A percentile compares a stretch with the other conserved stretches of the same genome.
These are phyloP conservation scores for Melaleuca quinquenervia DNA, from an alignment of 345 rosid species.

Conservation along the genomic window DNA sequence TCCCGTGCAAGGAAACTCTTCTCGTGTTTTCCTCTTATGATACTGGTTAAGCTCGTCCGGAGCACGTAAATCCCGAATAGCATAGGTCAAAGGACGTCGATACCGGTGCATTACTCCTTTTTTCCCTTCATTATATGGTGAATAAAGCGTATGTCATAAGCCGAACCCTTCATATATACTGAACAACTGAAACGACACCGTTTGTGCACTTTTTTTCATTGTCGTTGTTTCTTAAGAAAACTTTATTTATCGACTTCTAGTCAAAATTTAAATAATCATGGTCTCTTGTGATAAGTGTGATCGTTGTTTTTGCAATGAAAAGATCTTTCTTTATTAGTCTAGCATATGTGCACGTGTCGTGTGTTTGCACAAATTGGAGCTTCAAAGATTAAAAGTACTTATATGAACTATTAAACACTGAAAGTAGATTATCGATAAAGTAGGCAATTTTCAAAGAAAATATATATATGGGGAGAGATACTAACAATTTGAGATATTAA, in stretches of 20 bases:
- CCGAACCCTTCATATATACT: neutral
- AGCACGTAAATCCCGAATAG: neutral
- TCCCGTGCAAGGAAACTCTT: too few species aligned
- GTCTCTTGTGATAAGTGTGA: neutral
- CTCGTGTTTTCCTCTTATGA: neutral
- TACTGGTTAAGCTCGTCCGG: neutral
- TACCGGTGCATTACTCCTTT: neutral
- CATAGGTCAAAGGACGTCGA: neutral
- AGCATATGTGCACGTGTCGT: neutral
- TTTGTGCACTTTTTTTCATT: neutral
- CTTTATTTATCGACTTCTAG: neutral
- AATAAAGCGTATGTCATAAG: neutral
- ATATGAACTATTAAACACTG: neutral
- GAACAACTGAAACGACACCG: neutral
- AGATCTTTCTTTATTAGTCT: neutral
- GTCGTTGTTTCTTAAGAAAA: neutral
- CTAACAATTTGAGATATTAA: neutral
- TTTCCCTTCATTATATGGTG: neutral
- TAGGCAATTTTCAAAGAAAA: neutral
- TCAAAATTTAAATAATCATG: neutral
- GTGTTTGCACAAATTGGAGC: neutral
- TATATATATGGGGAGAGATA: neutral
- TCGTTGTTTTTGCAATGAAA: neutral
- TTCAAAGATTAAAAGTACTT: neutral
- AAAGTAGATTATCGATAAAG: neutral